Evolutionary conservation across 768 basidiomycete genomes (phyloP), one percentile per base, ranked within the genome.

Genomic region (Phylloporus sp.): DNA sequence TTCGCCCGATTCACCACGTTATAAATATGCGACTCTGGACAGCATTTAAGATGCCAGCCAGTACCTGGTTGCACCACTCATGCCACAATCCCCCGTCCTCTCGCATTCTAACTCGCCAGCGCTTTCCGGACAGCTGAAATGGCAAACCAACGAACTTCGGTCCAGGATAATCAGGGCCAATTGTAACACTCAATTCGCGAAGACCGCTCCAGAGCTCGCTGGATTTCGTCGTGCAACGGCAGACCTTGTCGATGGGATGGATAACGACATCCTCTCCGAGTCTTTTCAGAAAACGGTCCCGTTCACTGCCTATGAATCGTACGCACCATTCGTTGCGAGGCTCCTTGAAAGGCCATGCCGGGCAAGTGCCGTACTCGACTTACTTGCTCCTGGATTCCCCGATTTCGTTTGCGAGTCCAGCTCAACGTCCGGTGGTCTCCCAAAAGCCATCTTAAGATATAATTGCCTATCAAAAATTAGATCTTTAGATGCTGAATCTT

Each of bases 351-450:
- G 10, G 17, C 46, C 45, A 3, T 44, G 44, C 6, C 38, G 13
- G 22, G 38, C 26, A n/a, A 31, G 24, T 6, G 47, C 17, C 4
- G 9, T 56, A 20, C 28, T 22, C 28, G 7, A 60, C 23, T 22
- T 54, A 5, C 43, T 57, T 32, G 44, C 58, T 3, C 58, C 55
- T 0, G 58, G 58, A 28, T 8, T 59, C 2, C 58, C 58, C 18
- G 47, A 56, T 37, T 56, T 21, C 20, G 38, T 59, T 5, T 24
- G 21, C 13, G 22, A 18, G 17, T 59, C 58, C 14, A 50, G 48
- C 6, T 45, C 50, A 9, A 56, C 48, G 22, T 59, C 54, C 9
- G 46, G 58, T 44, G 38, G 53, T 23, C 17, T 24, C 15, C 3
- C 48, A 17, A 54, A 60, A n/a, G 20, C 11, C 6, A 54, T 60